Evolutionary conservation across 495 filamentous ascomycete species (phyloP).

Genomic region (Xeromyces bisporus): DNA sequence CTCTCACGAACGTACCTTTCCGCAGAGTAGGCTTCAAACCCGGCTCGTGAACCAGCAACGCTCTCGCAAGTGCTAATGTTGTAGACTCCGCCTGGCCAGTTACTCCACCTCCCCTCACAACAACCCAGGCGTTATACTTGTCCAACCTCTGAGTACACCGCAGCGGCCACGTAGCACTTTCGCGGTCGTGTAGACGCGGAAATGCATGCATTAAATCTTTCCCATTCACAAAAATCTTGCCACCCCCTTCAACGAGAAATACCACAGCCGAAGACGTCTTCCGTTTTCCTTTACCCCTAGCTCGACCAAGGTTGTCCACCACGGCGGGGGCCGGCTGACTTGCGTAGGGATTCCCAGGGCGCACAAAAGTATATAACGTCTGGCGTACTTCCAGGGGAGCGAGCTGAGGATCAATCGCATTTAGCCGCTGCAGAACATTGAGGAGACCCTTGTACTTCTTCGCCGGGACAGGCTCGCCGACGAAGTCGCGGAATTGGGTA

Average conservation of each 20-base stretch:
- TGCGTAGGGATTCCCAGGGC: slow-evolving; percentile 53
- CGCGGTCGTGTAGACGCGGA: slow-evolving; percentile 77
- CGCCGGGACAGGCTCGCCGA: slow-evolving; percentile 62
- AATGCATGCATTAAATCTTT: slow-evolving; percentile 64
- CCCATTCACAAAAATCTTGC: slow-evolving; percentile 79
- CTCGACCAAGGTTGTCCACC: slow-evolving; percentile 58
- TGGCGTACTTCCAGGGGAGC: slow-evolving; percentile 49
- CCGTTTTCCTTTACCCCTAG: slow-evolving; percentile 61
- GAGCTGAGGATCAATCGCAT: slow-evolving; percentile 67
- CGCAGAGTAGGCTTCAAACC: slow-evolving; percentile 72
- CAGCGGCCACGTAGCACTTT: slow-evolving; percentile 84
- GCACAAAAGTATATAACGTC: slow-evolving; percentile 52
- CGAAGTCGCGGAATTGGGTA: slow-evolving; percentile 50
- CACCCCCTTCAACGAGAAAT: slow-evolving; percentile 78
- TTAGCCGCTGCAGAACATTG: slow-evolving; percentile 57
- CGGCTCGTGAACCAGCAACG: slow-evolving; percentile 78
- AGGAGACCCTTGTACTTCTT: slow-evolving; percentile 65
- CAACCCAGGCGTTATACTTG: slow-evolving; percentile 93
- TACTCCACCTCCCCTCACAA: slow-evolving; percentile 66
- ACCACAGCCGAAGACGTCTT: slow-evolving; percentile 75
- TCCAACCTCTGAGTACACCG: slow-evolving; percentile 67
- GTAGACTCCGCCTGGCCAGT: slow-evolving; percentile 94
- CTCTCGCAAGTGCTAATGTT: slow-evolving; percentile 80
- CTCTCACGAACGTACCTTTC: slow-evolving; percentile 81
- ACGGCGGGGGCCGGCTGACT: slow-evolving; percentile 35